Evolutionary conservation across 495 filamentous ascomycete species (phyloP).

Genomic region (Neurospora sp.): DNA sequence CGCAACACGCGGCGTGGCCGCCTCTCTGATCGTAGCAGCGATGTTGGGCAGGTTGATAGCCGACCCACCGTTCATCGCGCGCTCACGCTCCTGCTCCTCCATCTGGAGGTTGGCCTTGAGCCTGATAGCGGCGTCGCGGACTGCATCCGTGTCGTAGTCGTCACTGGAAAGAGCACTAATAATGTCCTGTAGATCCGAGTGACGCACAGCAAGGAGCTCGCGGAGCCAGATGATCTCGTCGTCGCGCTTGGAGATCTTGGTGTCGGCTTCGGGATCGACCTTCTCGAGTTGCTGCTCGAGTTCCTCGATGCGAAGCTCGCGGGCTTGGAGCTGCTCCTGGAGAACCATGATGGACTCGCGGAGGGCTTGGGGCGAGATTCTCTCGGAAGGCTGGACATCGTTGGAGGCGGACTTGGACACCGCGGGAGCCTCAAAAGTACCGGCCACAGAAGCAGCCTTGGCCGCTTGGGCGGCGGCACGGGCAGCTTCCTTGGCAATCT

Average conservation of each 20-base stretch:
- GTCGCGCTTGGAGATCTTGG: conserved; percentile 76
- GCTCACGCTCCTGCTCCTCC: conserved; percentile 88
- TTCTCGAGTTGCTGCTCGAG: conserved; percentile 62
- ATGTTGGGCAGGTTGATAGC: conserved; percentile 44
- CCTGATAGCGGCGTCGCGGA: conserved; percentile 84
- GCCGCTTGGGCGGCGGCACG: conserved; percentile 77
- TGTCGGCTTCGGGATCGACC: conserved; percentile 61
- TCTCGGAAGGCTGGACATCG: conserved; percentile 55
- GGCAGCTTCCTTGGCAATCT: conserved; percentile 84
- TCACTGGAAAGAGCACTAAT: conserved; percentile 68
- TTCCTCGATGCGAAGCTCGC: conserved; percentile 77
- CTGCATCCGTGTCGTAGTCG: conserved; percentile 58
- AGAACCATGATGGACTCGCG: conserved; percentile 92
- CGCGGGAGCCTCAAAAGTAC: conserved; percentile 18
- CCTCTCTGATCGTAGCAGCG: conserved; percentile 41
- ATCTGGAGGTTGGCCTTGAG: conserved; percentile 92
- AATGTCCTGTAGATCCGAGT: conserved; percentile 87
- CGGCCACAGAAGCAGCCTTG: conserved; percentile 47
- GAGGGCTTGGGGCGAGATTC: conserved; percentile 85
- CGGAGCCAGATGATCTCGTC: conserved; percentile 94
- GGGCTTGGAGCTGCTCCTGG: conserved; percentile 91
- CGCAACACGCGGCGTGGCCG: conserved; percentile 67
- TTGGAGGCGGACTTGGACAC: conserved; percentile 22
- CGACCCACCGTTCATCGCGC: conserved; percentile 46
- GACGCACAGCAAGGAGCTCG: conserved; percentile 80